Conservation (phyloP, 768 basidiomycete genomes). For the Boletus subparvulus region DNA sequence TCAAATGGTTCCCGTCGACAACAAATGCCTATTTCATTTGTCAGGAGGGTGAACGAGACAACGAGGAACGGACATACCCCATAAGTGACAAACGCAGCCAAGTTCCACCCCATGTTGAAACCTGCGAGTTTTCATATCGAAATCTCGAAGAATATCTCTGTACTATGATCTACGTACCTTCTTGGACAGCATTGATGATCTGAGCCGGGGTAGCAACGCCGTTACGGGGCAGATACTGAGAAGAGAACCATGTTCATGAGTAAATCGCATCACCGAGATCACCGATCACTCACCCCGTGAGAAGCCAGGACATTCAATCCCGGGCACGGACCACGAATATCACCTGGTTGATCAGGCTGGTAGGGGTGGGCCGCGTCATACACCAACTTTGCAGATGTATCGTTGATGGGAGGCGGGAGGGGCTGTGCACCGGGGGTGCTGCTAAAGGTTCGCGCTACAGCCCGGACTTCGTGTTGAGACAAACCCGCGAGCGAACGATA, state of each 20-base stretch:
- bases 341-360: conserved; percentile 8
- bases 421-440: conserved; percentile 25
- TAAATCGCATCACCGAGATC: not conserved
- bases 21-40: conserved; percentile 18
- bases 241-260: not conserved
- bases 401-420: conserved; percentile 23
- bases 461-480: conserved; percentile 13
- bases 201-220: conserved; percentile 23
- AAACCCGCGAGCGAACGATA: conserved; percentile 23
- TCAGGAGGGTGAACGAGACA: not conserved
- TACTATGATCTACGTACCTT: conserved; percentile 6
- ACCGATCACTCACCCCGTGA: conserved; percentile 21
- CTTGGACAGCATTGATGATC: conserved; percentile 25
- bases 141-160: not conserved
- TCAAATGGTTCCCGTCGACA: conserved; percentile 28
- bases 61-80: conserved; percentile 7
- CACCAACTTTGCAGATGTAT: conserved; percentile 26
- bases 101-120: conserved; percentile 24
- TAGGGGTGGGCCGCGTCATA: conserved; percentile 20
- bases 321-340: conserved; percentile 27
- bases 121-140: conserved; percentile 5
- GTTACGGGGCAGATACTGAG: conserved; percentile 13
- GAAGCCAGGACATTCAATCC: conserved; percentile 27
- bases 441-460: conserved; percentile 12
- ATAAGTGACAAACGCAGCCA: conserved; percentile 23